Base-by-base conservation (phyloP, 2,329 filamentous ascomycete genomes). In the Dactylellina sp. region DNA sequence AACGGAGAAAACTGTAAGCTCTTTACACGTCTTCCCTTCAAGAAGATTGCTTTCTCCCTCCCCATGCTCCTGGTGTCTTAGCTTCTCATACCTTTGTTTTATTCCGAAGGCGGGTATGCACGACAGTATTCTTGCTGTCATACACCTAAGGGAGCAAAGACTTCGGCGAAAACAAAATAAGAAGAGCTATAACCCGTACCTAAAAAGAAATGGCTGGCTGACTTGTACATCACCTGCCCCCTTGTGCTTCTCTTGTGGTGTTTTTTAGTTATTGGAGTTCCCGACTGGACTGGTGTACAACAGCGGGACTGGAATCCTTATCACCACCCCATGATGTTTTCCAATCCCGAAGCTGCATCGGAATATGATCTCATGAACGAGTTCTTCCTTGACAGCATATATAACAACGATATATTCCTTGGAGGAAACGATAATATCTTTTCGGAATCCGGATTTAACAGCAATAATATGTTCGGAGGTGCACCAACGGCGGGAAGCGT, bases 301-400 rank as follows among this genome's bases (percentile, higher is more conserved):
- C 83, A 92, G 89, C 80, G 92, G 93, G 80, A 59, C 57, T 76
- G 74, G 74, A 78, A 78, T 68, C 77, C 77, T 50, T 78, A 78
- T 72, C 92, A 97, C 82, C 91, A 92, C 71, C 95, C 91, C 80
- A 98, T 95, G 84, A 93, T 97, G 90, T 96, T 97, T 83, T 90
- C 90, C 80, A 88, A 89, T n/a, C 91, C 93, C 76, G 95, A 99
- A 82, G 91, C 97, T 78, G 93, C 91, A 75, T 95, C 95, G 83
- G 95, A 99, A 84, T 97, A 97, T 81, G 97, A 97, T 80, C 84
- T 98, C 57, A 88, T 99, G 80, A 96, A 96, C 84, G 94, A 99
- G 81, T 72, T 72, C 68, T 98, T 98, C 80, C 86, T 99, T 75
- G 95, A 93, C 81, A 96, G 89, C 77, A 75, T 78, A 64, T 78